Percentiles rank a stretch among this genome's conserved stretches.
These are phyloP conservation scores for Cordyceps cicadae DNA, from an alignment of 2,329 filamentous ascomycete genomes.

Conservation along the genomic window DNA sequence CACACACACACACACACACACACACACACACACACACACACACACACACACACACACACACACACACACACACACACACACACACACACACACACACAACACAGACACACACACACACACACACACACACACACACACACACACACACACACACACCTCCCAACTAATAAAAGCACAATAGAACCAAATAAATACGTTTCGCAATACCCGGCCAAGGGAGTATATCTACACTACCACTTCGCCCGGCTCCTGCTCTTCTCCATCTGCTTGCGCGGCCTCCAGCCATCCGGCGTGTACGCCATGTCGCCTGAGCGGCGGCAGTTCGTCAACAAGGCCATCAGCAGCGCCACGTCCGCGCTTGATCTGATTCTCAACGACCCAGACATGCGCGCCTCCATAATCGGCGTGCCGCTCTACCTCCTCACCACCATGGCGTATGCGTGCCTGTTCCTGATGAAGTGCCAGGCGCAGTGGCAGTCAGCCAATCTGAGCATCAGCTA, in stretches of 20 bases:
- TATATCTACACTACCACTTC: constrained; percentile 42
- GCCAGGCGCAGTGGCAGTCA: constrained; percentile 22
- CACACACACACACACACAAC: not conserved
- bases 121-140: not conserved
- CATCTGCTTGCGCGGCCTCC: constrained; percentile 33
- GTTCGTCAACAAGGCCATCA: constrained; percentile 33
- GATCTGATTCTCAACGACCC: constrained; percentile 23
- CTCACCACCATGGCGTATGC: constrained; percentile 26
- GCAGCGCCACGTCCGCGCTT: constrained; percentile 24
- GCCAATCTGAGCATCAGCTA: constrained; percentile 22
- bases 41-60: not conserved
- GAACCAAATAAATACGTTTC: constrained; percentile 37
- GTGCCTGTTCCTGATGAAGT: constrained; percentile 26
- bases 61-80: not conserved
- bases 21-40: not conserved
- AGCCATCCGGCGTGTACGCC: constrained; percentile 26
- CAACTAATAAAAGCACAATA: constrained; percentile 18
- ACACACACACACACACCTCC: too few relatives aligned
- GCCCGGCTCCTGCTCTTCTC: constrained; percentile 42
- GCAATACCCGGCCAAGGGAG: constrained; percentile 41
- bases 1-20: not conserved
- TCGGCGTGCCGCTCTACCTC: constrained; percentile 25
- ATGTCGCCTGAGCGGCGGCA: constrained; percentile 37
- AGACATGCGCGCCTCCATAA: constrained; percentile 23
- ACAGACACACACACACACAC: not conserved